Percentiles rank a stretch among this genome's conserved stretches.
phyloP scores from a whole-genome alignment of 768 basidiomycete genomes.

The Trametes cubensis region DNA sequence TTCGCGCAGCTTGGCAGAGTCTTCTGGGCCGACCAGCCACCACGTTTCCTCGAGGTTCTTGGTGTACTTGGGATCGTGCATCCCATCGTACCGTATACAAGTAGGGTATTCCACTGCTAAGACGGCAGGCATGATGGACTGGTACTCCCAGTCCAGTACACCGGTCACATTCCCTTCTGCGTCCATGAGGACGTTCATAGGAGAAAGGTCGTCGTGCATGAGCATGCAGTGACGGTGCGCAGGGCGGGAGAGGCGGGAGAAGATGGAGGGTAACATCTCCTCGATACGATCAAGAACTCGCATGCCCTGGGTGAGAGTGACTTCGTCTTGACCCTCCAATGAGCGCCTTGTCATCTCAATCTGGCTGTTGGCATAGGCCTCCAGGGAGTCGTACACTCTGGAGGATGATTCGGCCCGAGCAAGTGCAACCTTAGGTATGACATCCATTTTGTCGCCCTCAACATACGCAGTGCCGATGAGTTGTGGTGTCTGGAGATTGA shows the following conservation, averaged over 20 bases:
- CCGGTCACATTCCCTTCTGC: constrained; percentile 23
- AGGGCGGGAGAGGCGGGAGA: neutral
- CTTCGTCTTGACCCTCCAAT: neutral
- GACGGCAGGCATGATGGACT: constrained; percentile 26
- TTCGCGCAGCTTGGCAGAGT: constrained; percentile 6
- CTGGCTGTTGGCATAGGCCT: constrained; percentile 1
- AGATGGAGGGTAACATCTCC: neutral
- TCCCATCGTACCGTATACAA: constrained; percentile 32
- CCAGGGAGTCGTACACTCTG: constrained; percentile 1
- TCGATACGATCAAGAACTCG: neutral
- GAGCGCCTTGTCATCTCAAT: neutral
- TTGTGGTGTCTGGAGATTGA: constrained; percentile 11
- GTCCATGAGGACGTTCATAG: constrained; percentile 25
- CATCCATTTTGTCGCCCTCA: neutral
- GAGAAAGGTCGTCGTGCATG: constrained; percentile 23
- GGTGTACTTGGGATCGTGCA: constrained; percentile 22
- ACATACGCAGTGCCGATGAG: neutral
- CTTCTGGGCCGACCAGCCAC: constrained; percentile 9
- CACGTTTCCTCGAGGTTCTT: neutral
- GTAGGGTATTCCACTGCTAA: constrained; percentile 31
- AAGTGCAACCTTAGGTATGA: neutral
- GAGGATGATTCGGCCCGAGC: neutral
- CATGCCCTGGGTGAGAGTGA: neutral
- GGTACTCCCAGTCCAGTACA: constrained; percentile 31
- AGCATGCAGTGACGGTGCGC: constrained; percentile 24